phyloP scores from a whole-genome alignment of 768 basidiomycete species.

The Suillus hirtellus region DNA sequence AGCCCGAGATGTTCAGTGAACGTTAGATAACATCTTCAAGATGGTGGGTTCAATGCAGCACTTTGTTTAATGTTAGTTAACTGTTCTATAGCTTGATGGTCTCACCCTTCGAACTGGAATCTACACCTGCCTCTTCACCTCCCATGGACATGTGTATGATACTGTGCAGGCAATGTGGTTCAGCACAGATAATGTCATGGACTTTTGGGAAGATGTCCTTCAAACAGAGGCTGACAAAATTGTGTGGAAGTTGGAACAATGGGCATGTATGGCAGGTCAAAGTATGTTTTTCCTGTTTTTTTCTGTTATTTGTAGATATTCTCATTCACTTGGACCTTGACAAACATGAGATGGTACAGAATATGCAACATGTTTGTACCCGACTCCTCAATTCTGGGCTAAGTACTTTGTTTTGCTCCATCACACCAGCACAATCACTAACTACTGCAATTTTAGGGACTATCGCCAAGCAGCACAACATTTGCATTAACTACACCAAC shows the following conservation, averaged over 20 bases:
- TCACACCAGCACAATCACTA: neutral
- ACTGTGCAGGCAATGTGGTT: constrained; percentile 4
- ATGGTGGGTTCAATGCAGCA: neutral
- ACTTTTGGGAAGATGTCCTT: constrained; percentile 14
- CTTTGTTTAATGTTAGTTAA: neutral
- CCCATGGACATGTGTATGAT: constrained; percentile 5
- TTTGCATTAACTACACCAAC: constrained; percentile 1
- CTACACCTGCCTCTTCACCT: constrained; percentile 6
- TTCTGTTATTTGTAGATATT: neutral
- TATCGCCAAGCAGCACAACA: neutral
- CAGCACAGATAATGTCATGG: constrained; percentile 9
- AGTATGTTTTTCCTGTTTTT: neutral
- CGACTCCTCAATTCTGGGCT: neutral
- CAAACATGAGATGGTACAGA: neutral
- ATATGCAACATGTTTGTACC: neutral
- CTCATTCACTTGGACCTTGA: neutral
- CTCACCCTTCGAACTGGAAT: neutral
- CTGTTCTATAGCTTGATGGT: neutral
- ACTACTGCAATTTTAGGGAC: neutral
- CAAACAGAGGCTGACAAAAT: constrained; percentile 7
- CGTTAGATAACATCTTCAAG: neutral
- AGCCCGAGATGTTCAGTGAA: constrained; percentile 5
- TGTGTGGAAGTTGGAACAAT: neutral
- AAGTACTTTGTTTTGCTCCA: neutral
- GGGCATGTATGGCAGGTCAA: constrained; percentile 10